Evolutionary conservation across 768 basidiomycete species (phyloP).

Genomic region (Pilatotrama ljubarskyi): DNA sequence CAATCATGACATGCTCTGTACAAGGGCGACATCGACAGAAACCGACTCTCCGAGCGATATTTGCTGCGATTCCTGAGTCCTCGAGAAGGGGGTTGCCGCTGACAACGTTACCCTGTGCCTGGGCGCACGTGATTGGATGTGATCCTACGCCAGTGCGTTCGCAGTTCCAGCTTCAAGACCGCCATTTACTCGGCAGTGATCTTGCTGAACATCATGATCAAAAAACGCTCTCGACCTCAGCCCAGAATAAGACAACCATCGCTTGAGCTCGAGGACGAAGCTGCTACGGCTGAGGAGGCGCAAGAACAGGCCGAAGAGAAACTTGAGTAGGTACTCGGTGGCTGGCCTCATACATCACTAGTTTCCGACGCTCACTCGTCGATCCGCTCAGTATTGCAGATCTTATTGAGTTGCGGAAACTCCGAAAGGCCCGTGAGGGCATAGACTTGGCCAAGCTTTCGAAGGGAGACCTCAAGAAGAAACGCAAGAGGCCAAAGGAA

Average conservation of each 20-base stretch:
- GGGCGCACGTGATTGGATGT: neutral
- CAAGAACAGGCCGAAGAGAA: conserved; percentile 22
- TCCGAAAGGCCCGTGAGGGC: conserved; percentile 71
- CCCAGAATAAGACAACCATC: conserved; percentile 55
- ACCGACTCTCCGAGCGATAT: no score
- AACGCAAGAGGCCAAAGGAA: conserved; percentile 49
- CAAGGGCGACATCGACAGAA: no score
- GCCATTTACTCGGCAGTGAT: neutral
- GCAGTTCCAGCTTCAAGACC: neutral
- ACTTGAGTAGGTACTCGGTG: conserved; percentile 24
- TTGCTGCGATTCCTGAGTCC: no score
- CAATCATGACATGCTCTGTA: no score
- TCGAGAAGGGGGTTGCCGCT: no score
- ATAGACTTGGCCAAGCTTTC: conserved; percentile 86
- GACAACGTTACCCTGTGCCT: no score
- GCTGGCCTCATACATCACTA: neutral
- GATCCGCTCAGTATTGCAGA: conserved; percentile 62
- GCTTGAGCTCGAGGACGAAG: conserved; percentile 31
- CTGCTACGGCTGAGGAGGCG: conserved; percentile 36
- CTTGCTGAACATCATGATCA: conserved; percentile 51
- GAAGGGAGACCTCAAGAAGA: conserved; percentile 79
- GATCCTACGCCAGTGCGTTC: neutral
- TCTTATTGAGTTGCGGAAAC: conserved; percentile 78
- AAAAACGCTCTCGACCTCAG: conserved; percentile 71
- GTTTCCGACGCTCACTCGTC: conserved; percentile 12